A percentile compares a stretch with the other conserved stretches of the same genome.
Conservation (phyloP, 2,329 filamentous ascomycete genomes). For the Beauveria scarabaeidicola region DNA sequence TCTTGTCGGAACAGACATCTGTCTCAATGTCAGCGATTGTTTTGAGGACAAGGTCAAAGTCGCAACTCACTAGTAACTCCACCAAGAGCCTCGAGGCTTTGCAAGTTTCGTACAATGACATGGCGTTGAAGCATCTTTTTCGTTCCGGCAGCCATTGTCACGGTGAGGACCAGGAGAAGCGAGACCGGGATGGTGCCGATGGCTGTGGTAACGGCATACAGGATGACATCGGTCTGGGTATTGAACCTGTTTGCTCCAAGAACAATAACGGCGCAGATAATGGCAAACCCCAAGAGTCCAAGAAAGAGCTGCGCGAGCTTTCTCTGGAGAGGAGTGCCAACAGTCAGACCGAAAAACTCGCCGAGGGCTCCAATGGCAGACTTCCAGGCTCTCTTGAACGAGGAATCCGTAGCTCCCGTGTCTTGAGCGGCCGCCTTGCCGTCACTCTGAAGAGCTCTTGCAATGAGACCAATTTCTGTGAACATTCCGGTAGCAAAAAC, state of each 20-base stretch:
- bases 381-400: conserved; percentile 2
- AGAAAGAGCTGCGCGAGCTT: conserved; percentile 60
- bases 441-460: conserved; percentile 29
- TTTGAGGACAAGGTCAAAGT: not conserved
- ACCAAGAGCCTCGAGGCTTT: conserved; percentile 40
- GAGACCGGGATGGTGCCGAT: conserved; percentile 39
- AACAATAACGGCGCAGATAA: conserved; percentile 31
- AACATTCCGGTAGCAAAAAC: conserved; percentile 52
- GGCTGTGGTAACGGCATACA: conserved; percentile 31
- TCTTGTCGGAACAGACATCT: conserved; percentile 26
- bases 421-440: conserved; percentile 1
- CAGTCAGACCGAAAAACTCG: conserved; percentile 35
- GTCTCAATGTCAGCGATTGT: not conserved
- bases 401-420: not conserved
- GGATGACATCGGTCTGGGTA: conserved; percentile 25
- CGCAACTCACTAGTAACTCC: conserved; percentile 36
- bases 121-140: conserved; percentile 39
- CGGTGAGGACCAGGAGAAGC: conserved; percentile 40
- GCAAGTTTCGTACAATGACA: conserved; percentile 39
- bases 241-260: conserved; percentile 29
- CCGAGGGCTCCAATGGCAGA: conserved; percentile 15
- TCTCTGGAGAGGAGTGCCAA: conserved; percentile 61
- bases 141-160: conserved; percentile 43
- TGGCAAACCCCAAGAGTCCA: conserved; percentile 50
- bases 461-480: conserved; percentile 52